Evolutionary conservation across 1,284 basidiomycete species (phyloP).

Genomic region (Mycosarcoma mackinlayi): DNA sequence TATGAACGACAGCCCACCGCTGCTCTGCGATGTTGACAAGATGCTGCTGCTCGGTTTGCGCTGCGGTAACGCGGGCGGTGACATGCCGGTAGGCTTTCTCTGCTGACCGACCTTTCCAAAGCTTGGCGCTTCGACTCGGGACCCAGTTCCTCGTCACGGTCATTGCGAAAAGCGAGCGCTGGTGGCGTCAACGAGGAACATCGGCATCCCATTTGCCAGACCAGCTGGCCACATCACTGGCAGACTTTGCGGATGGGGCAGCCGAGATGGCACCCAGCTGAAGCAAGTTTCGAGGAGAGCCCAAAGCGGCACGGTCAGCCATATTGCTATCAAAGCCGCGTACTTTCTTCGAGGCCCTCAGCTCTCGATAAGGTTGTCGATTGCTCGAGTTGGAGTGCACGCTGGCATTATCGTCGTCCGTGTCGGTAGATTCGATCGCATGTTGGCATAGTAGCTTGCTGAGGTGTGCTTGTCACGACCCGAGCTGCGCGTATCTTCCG

Average conservation of each 20-base stretch:
- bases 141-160: conserved; percentile 17
- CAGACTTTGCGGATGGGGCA: conserved; percentile 5
- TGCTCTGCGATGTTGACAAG: conserved; percentile 26
- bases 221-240: conserved; percentile 7
- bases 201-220: conserved; percentile 42
- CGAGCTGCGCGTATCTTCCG: conserved; percentile 23
- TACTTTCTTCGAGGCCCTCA: conserved; percentile 37
- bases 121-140: conserved; percentile 21
- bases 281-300: conserved; percentile 16
- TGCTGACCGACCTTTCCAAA: conserved; percentile 24
- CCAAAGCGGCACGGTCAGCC: conserved; percentile 8
- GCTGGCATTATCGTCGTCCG: conserved; percentile 45
- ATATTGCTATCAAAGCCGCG: conserved; percentile 28
- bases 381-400: conserved; percentile 44
- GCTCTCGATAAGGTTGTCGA: conserved; percentile 38
- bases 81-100: conserved; percentile 1
- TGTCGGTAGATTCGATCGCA: conserved; percentile 35
- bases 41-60: conserved; percentile 40
- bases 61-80: conserved; percentile 19
- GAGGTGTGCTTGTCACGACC: conserved; percentile 15
- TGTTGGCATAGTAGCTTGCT: conserved; percentile 7
- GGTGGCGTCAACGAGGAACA: conserved; percentile 42
- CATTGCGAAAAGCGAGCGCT: conserved; percentile 35
- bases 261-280: conserved; percentile 5
- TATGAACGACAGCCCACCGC: conserved; percentile 42